Evolutionary conservation across 1,284 basidiomycete species (phyloP).

Genomic region (Agaricales sp.): DNA sequence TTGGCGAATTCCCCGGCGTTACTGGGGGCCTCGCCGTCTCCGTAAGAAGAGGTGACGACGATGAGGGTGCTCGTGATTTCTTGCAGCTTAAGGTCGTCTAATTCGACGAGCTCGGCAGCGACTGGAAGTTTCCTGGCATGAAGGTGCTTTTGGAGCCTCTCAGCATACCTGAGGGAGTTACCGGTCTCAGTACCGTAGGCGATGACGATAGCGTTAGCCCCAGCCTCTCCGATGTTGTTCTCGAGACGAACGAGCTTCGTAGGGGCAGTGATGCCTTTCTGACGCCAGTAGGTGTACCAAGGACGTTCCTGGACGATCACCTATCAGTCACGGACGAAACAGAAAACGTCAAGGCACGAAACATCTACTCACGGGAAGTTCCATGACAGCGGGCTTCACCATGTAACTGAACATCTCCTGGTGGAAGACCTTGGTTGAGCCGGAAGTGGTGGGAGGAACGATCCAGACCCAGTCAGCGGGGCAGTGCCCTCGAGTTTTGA

Average conservation of each 20-base stretch:
- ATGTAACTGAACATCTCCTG: conserved; percentile 1
- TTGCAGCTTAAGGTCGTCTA: background rate
- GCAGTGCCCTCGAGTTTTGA: conserved; percentile 1
- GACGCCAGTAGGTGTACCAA: conserved; percentile 1
- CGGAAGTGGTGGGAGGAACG: background rate
- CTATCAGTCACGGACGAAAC: background rate
- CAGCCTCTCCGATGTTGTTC: background rate
- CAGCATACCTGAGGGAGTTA: background rate
- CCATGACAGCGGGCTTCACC: conserved; percentile 1
- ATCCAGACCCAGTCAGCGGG: conserved; percentile 1
- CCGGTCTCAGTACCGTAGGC: background rate
- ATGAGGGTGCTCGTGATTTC: background rate
- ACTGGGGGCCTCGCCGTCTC: background rate
- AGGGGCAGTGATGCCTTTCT: background rate
- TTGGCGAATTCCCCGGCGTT: background rate
- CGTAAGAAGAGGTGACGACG: background rate
- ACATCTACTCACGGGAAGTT: background rate
- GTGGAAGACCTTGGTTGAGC: background rate
- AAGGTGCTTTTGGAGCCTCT: background rate
- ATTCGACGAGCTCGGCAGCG: background rate
- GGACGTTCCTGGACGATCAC: background rate
- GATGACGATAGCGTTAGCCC: background rate
- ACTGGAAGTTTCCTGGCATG: conserved; percentile 1
- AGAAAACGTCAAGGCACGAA: background rate
- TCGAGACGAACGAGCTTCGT: background rate